Base-by-base conservation (phyloP, 2,329 filamentous ascomycete genomes). In the Monosporascus sp. region DNA sequence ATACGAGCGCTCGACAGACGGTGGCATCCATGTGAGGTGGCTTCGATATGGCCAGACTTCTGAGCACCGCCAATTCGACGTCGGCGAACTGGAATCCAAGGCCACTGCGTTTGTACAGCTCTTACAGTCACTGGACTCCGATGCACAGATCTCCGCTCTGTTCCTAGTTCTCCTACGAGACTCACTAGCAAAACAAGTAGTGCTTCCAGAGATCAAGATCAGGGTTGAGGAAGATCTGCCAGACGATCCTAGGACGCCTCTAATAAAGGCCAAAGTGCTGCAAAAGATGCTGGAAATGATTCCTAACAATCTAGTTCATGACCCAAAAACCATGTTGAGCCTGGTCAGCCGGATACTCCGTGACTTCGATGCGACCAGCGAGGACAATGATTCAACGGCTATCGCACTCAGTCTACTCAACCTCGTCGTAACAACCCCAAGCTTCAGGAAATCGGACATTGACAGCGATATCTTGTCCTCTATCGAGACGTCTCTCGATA, bases 281-380 rank as follows among this genome's bases (percentile, higher is more conserved):
- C 84, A 88, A 61, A 79, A 77, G 37, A 77, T 90, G 69, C 82
- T 89, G 67, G 79, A 81, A 24, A 77, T 73, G 46, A 78, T 85
- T 46, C 79, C 84, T 1, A 80, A 85, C 22, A 83, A 81, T 56
- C 75, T 90, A 14, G 79, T 87, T 31, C 78, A 76, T 35, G 80
- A 83, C 52, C 85, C 87, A 2, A 78, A 78, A 44, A 83, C 88
- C 59, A 75, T 89, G 6, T 70, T 90, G 2, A 79, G 83, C 46
- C 75, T 91, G 2, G 78, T 86, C 48, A 74, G 75, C 49, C 79
- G 87, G 52, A 75, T 90, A 0, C 66, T 90, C 1, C 67, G 70
- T 5, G 73, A 74, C 17, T 74, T 76, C 35, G 67, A 73, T 6
- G 69, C 71, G 4, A 68, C 72, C 0, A 53, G 68, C 3, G 66